Evolutionary conservation across 2,329 filamentous ascomycete genomes (phyloP).

Genomic region (Hypoxylon sp.): DNA sequence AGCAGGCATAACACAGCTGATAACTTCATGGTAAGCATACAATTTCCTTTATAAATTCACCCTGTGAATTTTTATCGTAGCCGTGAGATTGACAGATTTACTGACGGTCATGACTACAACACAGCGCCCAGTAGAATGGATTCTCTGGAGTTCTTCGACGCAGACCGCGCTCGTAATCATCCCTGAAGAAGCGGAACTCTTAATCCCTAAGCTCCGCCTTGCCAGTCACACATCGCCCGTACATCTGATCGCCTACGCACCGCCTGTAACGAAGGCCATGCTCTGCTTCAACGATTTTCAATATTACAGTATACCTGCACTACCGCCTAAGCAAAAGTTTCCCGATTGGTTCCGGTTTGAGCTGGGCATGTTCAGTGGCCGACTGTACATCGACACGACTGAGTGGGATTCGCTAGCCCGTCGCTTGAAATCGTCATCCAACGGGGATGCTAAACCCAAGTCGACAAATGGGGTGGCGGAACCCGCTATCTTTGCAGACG

Average conservation of each 20-base stretch:
- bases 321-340: slow-evolving; percentile 51
- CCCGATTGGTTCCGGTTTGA: slow-evolving; percentile 66
- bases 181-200: slow-evolving; percentile 67
- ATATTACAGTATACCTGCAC: slow-evolving; percentile 61
- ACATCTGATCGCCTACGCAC: slow-evolving; percentile 65
- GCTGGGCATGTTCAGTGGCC: slow-evolving; percentile 67
- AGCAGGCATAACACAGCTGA: slow-evolving; percentile 36
- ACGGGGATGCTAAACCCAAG: not conserved
- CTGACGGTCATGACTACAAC: slow-evolving; percentile 9
- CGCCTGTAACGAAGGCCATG: slow-evolving; percentile 70
- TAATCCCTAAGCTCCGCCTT: slow-evolving; percentile 57
- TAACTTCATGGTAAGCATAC: slow-evolving; percentile 47
- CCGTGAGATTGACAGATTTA: no score
- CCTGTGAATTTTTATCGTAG: no score
- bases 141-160: slow-evolving; percentile 61
- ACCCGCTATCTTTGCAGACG: slow-evolving; percentile 38
- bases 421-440: slow-evolving; percentile 42
- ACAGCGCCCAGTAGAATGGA: slow-evolving; percentile 65
- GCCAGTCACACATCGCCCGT: slow-evolving; percentile 35
- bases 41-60: no score
- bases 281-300: slow-evolving; percentile 62
- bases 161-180: slow-evolving; percentile 65
- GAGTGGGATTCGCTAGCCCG: slow-evolving; percentile 52
- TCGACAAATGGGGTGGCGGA: slow-evolving; percentile 6
- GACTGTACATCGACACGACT: slow-evolving; percentile 64